Evolutionary conservation across 495 filamentous ascomycete species (phyloP).

Genomic region (Xylaria acuta): DNA sequence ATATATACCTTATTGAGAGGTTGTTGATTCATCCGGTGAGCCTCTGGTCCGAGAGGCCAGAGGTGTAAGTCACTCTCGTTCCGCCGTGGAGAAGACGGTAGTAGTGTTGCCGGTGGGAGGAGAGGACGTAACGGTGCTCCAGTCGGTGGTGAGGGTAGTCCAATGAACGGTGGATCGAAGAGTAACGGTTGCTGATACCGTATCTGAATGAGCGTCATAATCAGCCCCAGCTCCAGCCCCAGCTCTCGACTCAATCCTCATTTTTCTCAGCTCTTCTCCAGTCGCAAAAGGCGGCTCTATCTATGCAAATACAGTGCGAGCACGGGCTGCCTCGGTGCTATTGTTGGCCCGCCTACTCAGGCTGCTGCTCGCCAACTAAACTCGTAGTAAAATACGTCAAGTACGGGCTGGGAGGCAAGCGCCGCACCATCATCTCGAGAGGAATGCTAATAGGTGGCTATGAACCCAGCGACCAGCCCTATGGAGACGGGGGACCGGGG

Average conservation of each 20-base stretch:
- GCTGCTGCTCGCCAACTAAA: conserved; percentile 4
- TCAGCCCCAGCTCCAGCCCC: conserved; percentile 27
- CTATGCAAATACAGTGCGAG: background rate
- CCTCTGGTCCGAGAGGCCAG: conserved; percentile 48
- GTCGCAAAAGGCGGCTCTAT: conserved; percentile 1
- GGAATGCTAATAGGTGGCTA: background rate
- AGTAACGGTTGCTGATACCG: conserved; percentile 27
- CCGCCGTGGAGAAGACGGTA: conserved; percentile 37
- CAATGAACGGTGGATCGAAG: conserved; percentile 11
- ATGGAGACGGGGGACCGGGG: conserved; percentile 26
- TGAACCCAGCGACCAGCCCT: conserved; percentile 26
- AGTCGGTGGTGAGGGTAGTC: conserved; percentile 11
- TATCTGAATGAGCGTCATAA: conserved; percentile 24
- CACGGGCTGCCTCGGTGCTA: background rate
- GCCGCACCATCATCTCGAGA: conserved; percentile 12
- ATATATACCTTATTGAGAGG: conserved; percentile 53
- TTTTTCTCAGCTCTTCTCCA: conserved; percentile 7
- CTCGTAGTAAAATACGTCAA: conserved; percentile 12
- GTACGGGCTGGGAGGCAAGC: background rate
- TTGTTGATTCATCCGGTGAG: conserved; percentile 58
- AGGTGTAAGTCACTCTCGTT: conserved; percentile 40
- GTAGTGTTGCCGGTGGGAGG: conserved; percentile 13
- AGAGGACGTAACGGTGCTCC: conserved; percentile 17
- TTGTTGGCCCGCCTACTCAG: conserved; percentile 3
- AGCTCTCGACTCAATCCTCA: background rate